Conservation (phyloP, 2,329 filamentous ascomycete genomes). For the Massarina eburnea region DNA sequence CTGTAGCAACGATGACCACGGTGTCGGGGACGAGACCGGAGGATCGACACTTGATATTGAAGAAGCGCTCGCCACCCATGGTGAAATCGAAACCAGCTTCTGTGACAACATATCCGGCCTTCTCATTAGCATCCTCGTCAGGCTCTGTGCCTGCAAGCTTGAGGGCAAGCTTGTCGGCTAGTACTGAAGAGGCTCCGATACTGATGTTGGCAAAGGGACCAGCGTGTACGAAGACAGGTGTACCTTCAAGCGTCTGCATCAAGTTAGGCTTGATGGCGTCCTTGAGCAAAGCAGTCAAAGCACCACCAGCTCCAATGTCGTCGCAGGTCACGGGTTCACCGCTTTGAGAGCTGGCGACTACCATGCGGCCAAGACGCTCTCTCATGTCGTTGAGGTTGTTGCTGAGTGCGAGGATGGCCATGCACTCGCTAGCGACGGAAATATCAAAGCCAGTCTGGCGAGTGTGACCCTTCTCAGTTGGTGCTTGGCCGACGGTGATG, state of each 20-base stretch:
- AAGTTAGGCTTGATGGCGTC: conserved; percentile 98
- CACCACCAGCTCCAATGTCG: conserved; percentile 89
- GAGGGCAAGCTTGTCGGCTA: conserved; percentile 92
- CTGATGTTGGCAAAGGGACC: conserved; percentile 98
- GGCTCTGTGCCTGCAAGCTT: conserved; percentile 94
- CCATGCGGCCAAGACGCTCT: conserved; percentile 92
- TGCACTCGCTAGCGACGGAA: conserved; percentile 94
- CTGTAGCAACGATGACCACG: conserved; percentile 92
- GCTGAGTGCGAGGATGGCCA: conserved; percentile 95
- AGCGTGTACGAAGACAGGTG: conserved; percentile 95
- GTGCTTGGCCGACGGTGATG: conserved; percentile 83
- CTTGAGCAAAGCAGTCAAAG: conserved; percentile 91
- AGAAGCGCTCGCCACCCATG: conserved; percentile 99
- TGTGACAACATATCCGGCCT: conserved; percentile 91
- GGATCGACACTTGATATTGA: conserved; percentile 99
- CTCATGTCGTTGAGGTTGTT: conserved; percentile 86
- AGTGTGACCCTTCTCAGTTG: conserved; percentile 86
- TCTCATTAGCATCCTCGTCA: conserved; percentile 79
- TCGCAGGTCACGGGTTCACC: conserved; percentile 96
- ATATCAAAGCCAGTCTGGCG: conserved; percentile 96
- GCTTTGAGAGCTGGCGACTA: conserved; percentile 80
- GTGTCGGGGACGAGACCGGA: conserved; percentile 91
- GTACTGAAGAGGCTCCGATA: conserved; percentile 92
- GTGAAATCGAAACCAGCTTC: conserved; percentile 99
- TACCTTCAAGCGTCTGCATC: conserved; percentile 97